These are phyloP conservation scores for Nidularia sp. DNA, from an alignment of 768 basidiomycete species.

Conservation along the genomic window DNA sequence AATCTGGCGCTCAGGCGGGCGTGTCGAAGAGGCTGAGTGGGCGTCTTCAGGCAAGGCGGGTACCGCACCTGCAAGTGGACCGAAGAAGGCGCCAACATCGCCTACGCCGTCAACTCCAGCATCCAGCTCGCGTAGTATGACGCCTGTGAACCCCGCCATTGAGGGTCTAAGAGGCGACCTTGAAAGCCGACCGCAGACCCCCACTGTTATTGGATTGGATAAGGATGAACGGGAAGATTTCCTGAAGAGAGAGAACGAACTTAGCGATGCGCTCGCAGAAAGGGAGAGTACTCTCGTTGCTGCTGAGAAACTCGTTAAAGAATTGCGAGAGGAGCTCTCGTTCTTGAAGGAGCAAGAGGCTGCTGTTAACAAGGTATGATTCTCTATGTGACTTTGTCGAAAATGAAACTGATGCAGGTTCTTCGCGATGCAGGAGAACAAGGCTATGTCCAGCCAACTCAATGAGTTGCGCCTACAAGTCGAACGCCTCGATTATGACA, in stretches of 20 bases:
- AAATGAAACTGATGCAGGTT: not conserved
- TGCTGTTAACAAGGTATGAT: conserved; percentile 63
- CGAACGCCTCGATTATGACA: conserved; percentile 91
- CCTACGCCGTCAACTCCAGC: conserved; percentile 55
- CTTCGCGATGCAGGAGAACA: conserved; percentile 68
- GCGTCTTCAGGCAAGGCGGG: conserved; percentile 60
- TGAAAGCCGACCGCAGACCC: conserved; percentile 88
- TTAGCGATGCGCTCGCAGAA: conserved; percentile 90
- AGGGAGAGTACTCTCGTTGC: conserved; percentile 77
- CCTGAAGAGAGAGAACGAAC: conserved; percentile 91
- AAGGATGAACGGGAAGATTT: conserved; percentile 99
- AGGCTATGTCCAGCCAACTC: conserved; percentile 87
- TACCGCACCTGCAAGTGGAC: conserved; percentile 44
- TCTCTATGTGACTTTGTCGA: conserved; percentile 1
- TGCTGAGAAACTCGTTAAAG: conserved; percentile 83
- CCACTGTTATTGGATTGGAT: conserved; percentile 81
- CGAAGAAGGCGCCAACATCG: conserved; percentile 65
- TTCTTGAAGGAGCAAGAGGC: conserved; percentile 92
- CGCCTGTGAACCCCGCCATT: conserved; percentile 69
- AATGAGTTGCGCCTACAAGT: conserved; percentile 90
- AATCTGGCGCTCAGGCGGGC: conserved; percentile 84
- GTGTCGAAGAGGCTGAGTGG: conserved; percentile 84
- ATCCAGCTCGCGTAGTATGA: conserved; percentile 52
- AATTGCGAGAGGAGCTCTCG: conserved; percentile 82
- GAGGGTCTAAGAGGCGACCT: conserved; percentile 70